Conservation (phyloP, 1,284 basidiomycete genomes). For the Irpex rosettiformis region DNA sequence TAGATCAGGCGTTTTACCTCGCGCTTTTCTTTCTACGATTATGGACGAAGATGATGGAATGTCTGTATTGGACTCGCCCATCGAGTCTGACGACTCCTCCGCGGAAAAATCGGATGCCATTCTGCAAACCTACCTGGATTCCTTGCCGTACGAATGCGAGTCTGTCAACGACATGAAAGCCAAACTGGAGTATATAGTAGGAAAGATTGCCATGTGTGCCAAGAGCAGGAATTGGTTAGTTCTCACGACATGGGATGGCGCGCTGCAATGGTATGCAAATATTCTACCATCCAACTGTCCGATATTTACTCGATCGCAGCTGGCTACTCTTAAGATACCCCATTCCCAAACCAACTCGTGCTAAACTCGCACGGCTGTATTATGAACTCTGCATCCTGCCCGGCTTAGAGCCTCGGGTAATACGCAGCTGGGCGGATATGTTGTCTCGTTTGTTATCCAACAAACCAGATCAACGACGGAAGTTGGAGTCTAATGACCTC, state of each 20-base stretch:
- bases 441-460: slow-evolving; percentile 65
- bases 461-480: slow-evolving; percentile 58
- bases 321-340: slow-evolving; percentile 86
- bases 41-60: slow-evolving; percentile 52
- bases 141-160: slow-evolving; percentile 80
- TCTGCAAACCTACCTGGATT: slow-evolving; percentile 60
- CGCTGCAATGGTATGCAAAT: slow-evolving; percentile 65
- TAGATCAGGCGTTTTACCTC: slow-evolving; percentile 15
- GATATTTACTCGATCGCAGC: slow-evolving; percentile 34
- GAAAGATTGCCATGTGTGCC: slow-evolving; percentile 70
- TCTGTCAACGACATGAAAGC: slow-evolving; percentile 72
- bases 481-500: slow-evolving; percentile 67
- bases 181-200: slow-evolving; percentile 71
- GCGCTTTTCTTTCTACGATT: slow-evolving; percentile 6
- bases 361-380: slow-evolving; percentile 78
- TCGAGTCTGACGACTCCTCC: slow-evolving; percentile 29
- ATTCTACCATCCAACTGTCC: slow-evolving; percentile 14
- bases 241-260: slow-evolving; percentile 67
- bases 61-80: slow-evolving; percentile 43
- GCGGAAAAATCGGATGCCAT: slow-evolving; percentile 53
- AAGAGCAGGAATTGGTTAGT: slow-evolving; percentile 75
- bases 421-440: slow-evolving; percentile 73
- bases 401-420: slow-evolving; percentile 68
- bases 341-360: slow-evolving; percentile 67
- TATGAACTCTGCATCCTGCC: slow-evolving; percentile 77